Conservation (phyloP, 441 rosid genomes). For the Viola pubescens region DNA sequence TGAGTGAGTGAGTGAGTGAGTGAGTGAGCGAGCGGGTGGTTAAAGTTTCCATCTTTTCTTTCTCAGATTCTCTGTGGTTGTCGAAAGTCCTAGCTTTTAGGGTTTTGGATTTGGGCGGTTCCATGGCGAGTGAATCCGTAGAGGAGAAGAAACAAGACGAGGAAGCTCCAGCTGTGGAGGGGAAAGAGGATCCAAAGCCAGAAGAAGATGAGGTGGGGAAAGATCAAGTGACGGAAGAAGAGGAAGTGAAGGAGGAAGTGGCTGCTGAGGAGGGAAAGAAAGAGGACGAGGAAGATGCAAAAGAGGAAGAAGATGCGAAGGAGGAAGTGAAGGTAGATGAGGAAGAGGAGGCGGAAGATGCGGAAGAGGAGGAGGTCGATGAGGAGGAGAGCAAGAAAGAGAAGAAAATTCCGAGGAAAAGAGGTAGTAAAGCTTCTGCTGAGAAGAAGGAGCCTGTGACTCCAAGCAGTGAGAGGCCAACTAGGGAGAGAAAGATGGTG, state of each 20-base stretch:
- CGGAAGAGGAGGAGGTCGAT: constrained; percentile 18
- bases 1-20: background rate
- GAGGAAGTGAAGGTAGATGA: constrained; percentile 8
- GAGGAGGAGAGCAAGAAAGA: constrained; percentile 14
- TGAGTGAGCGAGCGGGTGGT: background rate
- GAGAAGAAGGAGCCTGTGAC: constrained; percentile 38
- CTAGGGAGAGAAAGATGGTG: constrained; percentile 81
- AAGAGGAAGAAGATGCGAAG: constrained; percentile 16
- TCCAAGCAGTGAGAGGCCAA: constrained; percentile 65
- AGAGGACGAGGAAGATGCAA: constrained; percentile 17
- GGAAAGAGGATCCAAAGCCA: constrained; percentile 16
- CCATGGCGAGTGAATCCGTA: constrained; percentile 71
- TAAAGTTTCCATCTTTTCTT: background rate
- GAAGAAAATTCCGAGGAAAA: constrained; percentile 15
- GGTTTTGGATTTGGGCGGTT: constrained; percentile 11
- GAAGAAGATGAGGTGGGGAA: constrained; percentile 14
- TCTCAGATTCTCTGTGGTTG: background rate
- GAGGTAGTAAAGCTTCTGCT: constrained; percentile 16
- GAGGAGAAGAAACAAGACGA: constrained; percentile 46
- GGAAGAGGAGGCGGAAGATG: constrained; percentile 1
- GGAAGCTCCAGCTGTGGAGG: constrained; percentile 31
- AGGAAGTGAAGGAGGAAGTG: constrained; percentile 6
- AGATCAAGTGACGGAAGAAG: constrained; percentile 2
- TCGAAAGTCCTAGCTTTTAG: constrained; percentile 11
- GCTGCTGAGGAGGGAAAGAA: constrained; percentile 6